Percentiles rank a stretch among this genome's conserved stretches.
Evolutionary conservation across 352 stramenopile genomes (phyloP).

Genomic region (Globisporangium canariense): DNA sequence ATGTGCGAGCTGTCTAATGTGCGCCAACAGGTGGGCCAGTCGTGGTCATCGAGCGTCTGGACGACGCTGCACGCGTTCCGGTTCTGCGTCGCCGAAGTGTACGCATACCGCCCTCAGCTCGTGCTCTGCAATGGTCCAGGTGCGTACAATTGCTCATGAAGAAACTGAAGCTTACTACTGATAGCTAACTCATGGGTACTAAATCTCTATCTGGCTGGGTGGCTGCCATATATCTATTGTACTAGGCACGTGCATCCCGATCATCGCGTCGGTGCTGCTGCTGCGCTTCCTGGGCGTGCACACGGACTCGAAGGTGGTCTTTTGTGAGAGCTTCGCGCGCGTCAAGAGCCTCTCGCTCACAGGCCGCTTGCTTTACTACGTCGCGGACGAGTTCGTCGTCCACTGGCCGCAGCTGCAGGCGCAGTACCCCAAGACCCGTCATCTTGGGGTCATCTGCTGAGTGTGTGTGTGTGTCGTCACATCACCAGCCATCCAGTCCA

Average conservation of each 20-base stretch:
- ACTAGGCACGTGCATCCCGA: conserved; percentile 90
- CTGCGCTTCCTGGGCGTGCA: conserved; percentile 76
- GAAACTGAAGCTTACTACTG: no score
- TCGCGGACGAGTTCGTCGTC: conserved; percentile 93
- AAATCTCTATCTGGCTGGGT: background rate
- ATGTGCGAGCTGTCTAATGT: background rate
- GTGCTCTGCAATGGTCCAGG: conserved; percentile 94
- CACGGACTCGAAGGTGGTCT: conserved; percentile 81
- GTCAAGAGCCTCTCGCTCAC: conserved; percentile 92
- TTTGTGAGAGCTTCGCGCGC: conserved; percentile 94
- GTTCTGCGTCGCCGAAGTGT: conserved; percentile 74
- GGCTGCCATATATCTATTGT: no score
- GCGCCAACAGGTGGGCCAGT: conserved; percentile 83
- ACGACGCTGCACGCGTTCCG: conserved; percentile 84
- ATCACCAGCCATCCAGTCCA: background rate
- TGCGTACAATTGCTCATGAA: conserved; percentile 8
- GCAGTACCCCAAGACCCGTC: conserved; percentile 78
- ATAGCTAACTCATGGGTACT: background rate
- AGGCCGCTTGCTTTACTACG: conserved; percentile 91
- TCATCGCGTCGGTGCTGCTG: conserved; percentile 85
- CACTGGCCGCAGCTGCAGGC: conserved; percentile 91
- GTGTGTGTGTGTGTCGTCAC: background rate
- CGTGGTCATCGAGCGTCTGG: conserved; percentile 86
- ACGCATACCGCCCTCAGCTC: conserved; percentile 72
- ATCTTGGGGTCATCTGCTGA: conserved; percentile 89